Evolutionary conservation across 352 stramenopile genomes (phyloP), one percentile per base, ranked within the genome.

Genomic region (Phytopythium montanum): DNA sequence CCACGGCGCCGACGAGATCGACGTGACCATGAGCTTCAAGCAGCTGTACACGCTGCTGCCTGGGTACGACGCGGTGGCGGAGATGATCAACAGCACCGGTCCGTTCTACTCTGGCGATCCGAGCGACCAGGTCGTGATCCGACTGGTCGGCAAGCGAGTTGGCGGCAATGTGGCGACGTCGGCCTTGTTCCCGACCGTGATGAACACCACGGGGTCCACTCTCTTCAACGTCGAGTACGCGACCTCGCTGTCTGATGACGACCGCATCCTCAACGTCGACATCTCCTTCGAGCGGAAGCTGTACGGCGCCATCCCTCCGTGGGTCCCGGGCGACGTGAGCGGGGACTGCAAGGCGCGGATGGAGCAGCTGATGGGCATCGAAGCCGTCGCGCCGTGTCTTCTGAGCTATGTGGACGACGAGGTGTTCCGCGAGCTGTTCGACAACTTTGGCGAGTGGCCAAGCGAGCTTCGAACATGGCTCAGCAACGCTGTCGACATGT

Each of bases 21-120:
- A 86, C 53, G 50, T 79, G 9, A 67, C 76, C 5, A 51, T 84
- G 48, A 86, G 76, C 59, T 79, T 86, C 62, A 83, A 84, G 61
- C 76, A 84, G 57, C 64, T 86, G 8, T 82, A 75, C 65, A 82
- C 76, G 38, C 41, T 81, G 13, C 54, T 84, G n/a, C 69, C 76
- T 1, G 69, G 65, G 13, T 79, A 72, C 49, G 66, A 72, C 28
- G 59, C 55, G 19, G 57, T 52, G 0, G 54, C 68, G n/a, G 34
- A 49, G 4, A 55, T 49, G 23, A 38, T 72, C 26, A 62, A 72
- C 46, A 48, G 49, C 16, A 33, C 51, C 16, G 61, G 62, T 5
- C 55, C 69, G n/a, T 76, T 78, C 46, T 76, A 73, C 55, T 74
- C 68, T n/a, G 71, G 56, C 18, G 62, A 79, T 19, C 23, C 48